A percentile compares a stretch with the other conserved stretches of the same genome.
Conservation (phyloP, 306 rosid genomes). For the Prunus fruticosa region DNA sequence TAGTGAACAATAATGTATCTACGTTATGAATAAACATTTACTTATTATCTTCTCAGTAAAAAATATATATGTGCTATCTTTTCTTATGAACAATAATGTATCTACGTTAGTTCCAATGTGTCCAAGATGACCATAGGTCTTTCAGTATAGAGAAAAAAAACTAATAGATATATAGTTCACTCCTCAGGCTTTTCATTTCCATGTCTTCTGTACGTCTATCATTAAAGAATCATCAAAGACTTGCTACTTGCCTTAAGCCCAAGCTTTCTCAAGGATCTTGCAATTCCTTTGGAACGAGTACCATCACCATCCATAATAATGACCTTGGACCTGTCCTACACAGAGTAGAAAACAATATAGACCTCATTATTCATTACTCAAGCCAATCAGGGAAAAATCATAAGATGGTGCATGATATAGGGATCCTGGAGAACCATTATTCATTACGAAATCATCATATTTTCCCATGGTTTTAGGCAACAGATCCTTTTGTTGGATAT, state of each 20-base stretch:
- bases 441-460: not conserved
- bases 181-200: not conserved
- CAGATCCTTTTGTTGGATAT: not conserved
- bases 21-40: too few species aligned
- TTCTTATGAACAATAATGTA: too few species aligned
- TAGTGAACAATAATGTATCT: too few species aligned
- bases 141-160: not conserved
- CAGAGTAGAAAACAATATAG: constrained; percentile 46
- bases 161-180: not conserved
- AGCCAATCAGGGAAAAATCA: constrained; percentile 18
- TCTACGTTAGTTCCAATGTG: too few species aligned
- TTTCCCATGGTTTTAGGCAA: not conserved
- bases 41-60: too few species aligned
- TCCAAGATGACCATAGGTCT: too few species aligned
- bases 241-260: constrained; percentile 71
- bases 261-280: constrained; percentile 81
- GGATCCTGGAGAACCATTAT: constrained; percentile 7
- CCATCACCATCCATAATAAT: constrained; percentile 90
- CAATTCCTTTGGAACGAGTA: constrained; percentile 72
- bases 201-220: not conserved
- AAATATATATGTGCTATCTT: too few species aligned
- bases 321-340: constrained; percentile 96
- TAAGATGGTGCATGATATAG: constrained; percentile 15
- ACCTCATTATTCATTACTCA: constrained; percentile 48
- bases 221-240: not conserved